Conservation (phyloP, 805 yeast genomes). For the Candida andamanensis region DNA sequence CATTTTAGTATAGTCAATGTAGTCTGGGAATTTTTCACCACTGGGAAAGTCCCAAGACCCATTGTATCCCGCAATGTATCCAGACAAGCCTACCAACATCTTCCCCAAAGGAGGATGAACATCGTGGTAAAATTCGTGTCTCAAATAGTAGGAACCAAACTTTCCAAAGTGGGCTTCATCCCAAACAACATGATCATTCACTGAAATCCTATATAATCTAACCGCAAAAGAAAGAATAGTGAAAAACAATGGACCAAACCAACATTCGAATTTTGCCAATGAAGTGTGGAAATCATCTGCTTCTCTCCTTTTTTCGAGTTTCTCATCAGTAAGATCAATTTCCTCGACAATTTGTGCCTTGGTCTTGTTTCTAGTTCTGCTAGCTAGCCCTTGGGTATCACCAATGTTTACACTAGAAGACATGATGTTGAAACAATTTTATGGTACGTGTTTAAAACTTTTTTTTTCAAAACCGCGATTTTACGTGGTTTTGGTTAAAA, state of each 20-base stretch:
- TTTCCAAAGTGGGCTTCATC: conserved; percentile 90
- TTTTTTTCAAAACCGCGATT: too few relatives aligned
- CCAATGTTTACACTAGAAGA: conserved; percentile 5
- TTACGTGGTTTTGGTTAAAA: too few relatives aligned
- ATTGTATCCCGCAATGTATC: conserved; percentile 76
- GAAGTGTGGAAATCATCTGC: conserved; percentile 26
- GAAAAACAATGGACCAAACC: conserved; percentile 55
- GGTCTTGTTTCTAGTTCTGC: conserved; percentile 12
- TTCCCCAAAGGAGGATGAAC: conserved; percentile 88
- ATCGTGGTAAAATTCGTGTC: conserved; percentile 78
- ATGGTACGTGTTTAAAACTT: conserved; percentile 7
- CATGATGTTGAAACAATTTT: conserved; percentile 1
- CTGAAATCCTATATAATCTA: conserved; percentile 56
- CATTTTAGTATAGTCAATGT: conserved; percentile 58
- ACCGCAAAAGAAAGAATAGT: conserved; percentile 65
- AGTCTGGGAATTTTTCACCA: conserved; percentile 60
- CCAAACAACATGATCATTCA: conserved; percentile 66
- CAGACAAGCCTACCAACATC: conserved; percentile 73
- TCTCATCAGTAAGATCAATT: conserved; percentile 14
- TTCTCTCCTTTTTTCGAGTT: conserved; percentile 16
- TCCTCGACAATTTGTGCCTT: conserved; percentile 7
- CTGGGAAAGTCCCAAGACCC: conserved; percentile 71
- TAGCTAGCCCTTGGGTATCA: conserved; percentile 7
- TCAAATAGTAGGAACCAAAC: conserved; percentile 74
- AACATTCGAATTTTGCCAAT: conserved; percentile 28